Percentiles rank a stretch among this genome's conserved stretches.
These are phyloP conservation scores for Tremella yokohamensis DNA, from an alignment of 768 basidiomycete genomes.

Conservation along the genomic window DNA sequence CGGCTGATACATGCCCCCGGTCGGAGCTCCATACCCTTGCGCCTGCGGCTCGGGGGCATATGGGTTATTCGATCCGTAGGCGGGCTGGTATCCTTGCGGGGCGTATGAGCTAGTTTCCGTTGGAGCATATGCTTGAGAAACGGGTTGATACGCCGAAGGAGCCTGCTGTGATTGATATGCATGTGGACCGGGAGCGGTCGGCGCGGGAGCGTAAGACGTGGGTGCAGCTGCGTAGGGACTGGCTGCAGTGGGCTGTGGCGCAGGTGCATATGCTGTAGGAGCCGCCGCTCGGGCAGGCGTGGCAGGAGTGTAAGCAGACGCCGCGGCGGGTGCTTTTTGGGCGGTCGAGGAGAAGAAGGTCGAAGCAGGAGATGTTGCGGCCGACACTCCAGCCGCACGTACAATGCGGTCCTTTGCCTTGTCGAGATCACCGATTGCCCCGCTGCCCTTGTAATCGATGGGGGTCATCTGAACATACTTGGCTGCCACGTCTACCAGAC, in stretches of 20 bases:
- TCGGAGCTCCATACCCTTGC: constrained; percentile 16
- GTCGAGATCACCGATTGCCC: constrained; percentile 49
- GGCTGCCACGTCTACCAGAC: constrained; percentile 77
- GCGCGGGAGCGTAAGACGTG: constrained; percentile 11
- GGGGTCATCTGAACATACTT: constrained; percentile 77
- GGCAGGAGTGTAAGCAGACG: constrained; percentile 6
- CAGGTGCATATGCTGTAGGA: constrained; percentile 8
- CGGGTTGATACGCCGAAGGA: constrained; percentile 4
- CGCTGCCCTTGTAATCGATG: constrained; percentile 66
- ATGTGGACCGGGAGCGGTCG: constrained; percentile 10
- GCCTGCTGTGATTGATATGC: not conserved
- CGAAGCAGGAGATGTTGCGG: constrained; percentile 10
- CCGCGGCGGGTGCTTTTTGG: constrained; percentile 6
- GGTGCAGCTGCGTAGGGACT: constrained; percentile 1
- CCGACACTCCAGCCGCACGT: constrained; percentile 16
- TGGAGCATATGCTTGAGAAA: constrained; percentile 3
- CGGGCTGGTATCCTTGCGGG: constrained; percentile 5
- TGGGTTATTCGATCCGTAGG: constrained; percentile 29
- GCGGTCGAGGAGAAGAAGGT: not conserved
- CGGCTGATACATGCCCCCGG: constrained; percentile 9
- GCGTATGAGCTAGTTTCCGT: constrained; percentile 10
- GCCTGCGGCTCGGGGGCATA: constrained; percentile 35
- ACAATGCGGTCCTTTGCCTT: constrained; percentile 44
- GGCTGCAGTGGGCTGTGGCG: not conserved
- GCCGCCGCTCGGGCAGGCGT: not conserved